These are phyloP conservation scores for Alternaria ethzedia DNA, from an alignment of 2,329 filamentous ascomycete species.

Conservation along the genomic window DNA sequence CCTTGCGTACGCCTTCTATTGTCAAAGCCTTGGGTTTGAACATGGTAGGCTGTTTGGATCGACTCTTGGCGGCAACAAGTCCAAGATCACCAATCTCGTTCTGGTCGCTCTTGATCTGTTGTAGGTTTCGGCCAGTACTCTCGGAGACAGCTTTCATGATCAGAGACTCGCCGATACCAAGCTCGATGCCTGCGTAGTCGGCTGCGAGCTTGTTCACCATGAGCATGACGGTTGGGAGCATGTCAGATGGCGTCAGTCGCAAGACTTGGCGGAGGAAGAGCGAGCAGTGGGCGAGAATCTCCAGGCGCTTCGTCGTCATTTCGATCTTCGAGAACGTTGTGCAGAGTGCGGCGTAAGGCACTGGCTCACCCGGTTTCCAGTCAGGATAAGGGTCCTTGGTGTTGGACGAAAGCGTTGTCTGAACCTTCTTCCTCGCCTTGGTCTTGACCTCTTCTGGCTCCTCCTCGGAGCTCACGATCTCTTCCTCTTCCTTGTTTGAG, in stretches of 20 bases:
- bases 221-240: constrained; percentile 85
- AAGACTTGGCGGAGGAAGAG: constrained; percentile 94
- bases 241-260: constrained; percentile 83
- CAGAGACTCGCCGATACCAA: constrained; percentile 96
- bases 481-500: constrained; percentile 46
- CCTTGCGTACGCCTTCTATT: constrained; percentile 83
- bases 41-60: constrained; percentile 95
- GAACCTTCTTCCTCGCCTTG: constrained; percentile 80
- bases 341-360: constrained; percentile 93
- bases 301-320: constrained; percentile 87
- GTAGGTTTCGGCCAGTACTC: constrained; percentile 84
- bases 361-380: constrained; percentile 86
- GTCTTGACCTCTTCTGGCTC: constrained; percentile 74
- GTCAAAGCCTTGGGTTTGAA: constrained; percentile 95
- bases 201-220: constrained; percentile 99
- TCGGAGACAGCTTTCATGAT: constrained; percentile 99
- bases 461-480: constrained; percentile 60
- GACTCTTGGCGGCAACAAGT: constrained; percentile 91
- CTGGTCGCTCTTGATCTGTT: constrained; percentile 93
- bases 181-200: constrained; percentile 93
- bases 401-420: constrained; percentile 73
- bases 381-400: constrained; percentile 88
- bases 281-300: constrained; percentile 88
- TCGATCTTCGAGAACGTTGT: constrained; percentile 94
- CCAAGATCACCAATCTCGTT: constrained; percentile 96